Conservation (phyloP, 2,329 filamentous ascomycete species). For the Aspergillus jensenii region DNA sequence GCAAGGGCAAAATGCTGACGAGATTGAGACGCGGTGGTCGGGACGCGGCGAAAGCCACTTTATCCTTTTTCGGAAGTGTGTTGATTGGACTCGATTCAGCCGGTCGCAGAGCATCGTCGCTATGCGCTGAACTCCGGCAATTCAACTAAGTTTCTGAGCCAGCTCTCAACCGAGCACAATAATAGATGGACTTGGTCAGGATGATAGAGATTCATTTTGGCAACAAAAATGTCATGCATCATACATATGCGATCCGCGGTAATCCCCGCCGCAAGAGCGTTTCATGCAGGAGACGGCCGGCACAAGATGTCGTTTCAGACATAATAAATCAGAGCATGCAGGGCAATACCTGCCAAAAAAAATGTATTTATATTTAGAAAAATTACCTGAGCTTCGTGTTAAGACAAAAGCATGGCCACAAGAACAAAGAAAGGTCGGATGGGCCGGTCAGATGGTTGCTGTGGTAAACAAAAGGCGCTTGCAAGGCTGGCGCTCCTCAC, state of each 20-base stretch:
- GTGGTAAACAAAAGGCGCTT: conserved; percentile 6
- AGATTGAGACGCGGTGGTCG: conserved; percentile 18
- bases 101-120: conserved; percentile 5
- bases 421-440: not conserved
- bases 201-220: not conserved
- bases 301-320: not conserved
- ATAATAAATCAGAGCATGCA: not conserved
- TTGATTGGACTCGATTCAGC: conserved; percentile 19
- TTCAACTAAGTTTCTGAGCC: not conserved
- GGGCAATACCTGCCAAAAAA: not conserved
- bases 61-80: conserved; percentile 37
- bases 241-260: not conserved
- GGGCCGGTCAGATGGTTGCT: conserved; percentile 3
- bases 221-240: not conserved
- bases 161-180: not conserved
- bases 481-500: not conserved
- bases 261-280: not conserved
- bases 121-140: not conserved
- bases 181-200: not conserved
- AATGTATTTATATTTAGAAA: not conserved
- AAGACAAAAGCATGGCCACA: not conserved
- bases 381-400: not conserved
- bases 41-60: conserved; percentile 35
- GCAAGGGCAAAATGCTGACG: conserved; percentile 20
- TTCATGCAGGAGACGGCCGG: not conserved